Evolutionary conservation across 2,329 filamentous ascomycete species (phyloP).

Genomic region (Aspergillus pseudoviridinutans): DNA sequence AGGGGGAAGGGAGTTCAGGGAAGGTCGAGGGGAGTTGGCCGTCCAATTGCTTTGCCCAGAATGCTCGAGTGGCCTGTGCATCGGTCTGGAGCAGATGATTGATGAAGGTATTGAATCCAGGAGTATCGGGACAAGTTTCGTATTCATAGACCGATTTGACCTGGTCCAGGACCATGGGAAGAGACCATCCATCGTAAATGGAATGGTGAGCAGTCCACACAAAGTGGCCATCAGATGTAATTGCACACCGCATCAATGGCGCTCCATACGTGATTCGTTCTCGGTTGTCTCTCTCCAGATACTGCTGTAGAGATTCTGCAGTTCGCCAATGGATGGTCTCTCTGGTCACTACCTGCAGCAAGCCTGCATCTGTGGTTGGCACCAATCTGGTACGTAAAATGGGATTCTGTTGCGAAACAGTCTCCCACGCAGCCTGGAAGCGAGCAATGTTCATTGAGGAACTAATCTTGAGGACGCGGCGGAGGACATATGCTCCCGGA

Average conservation of each 20-base stretch:
- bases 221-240: slow-evolving; percentile 23
- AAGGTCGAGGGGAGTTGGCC: slow-evolving; percentile 3
- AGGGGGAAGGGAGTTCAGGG: slow-evolving; percentile 3
- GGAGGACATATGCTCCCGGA: slow-evolving; percentile 35
- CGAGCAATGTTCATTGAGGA: slow-evolving; percentile 24
- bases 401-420: slow-evolving; percentile 27
- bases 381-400: slow-evolving; percentile 42
- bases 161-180: slow-evolving; percentile 17
- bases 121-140: neutral
- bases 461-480: slow-evolving; percentile 28
- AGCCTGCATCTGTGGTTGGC: slow-evolving; percentile 8
- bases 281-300: slow-evolving; percentile 6
- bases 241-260: slow-evolving; percentile 7
- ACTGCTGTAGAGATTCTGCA: slow-evolving; percentile 6
- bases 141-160: slow-evolving; percentile 6
- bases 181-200: slow-evolving; percentile 41
- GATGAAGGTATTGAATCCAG: neutral
- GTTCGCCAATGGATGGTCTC: slow-evolving; percentile 17
- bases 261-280: slow-evolving; percentile 6
- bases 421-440: slow-evolving; percentile 38
- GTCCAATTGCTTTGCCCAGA: slow-evolving; percentile 8
- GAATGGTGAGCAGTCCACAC: slow-evolving; percentile 44
- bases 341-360: slow-evolving; percentile 24
- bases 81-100: neutral
- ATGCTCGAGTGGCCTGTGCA: neutral